These are phyloP conservation scores for Rhinocladiella similis DNA, from an alignment of 2,329 filamentous ascomycete genomes.

Conservation along the genomic window DNA sequence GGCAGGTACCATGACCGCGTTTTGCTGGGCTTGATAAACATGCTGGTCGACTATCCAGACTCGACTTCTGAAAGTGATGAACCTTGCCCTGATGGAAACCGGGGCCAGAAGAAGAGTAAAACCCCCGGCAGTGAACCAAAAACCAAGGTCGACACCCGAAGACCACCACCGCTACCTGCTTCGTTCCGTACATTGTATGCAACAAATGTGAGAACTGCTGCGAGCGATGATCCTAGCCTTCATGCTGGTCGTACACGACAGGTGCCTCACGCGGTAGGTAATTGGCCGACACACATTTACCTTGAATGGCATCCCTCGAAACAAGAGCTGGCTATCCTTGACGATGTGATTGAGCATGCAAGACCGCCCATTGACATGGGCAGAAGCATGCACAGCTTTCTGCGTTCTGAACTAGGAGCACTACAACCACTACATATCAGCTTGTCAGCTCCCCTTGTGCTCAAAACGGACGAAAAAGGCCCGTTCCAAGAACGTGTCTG, in stretches of 20 bases:
- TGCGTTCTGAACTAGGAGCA: slow-evolving; percentile 75
- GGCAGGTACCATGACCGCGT: slow-evolving; percentile 13
- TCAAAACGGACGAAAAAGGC: slow-evolving; percentile 71
- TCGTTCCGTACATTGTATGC: slow-evolving; percentile 90
- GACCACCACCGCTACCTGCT: slow-evolving; percentile 58
- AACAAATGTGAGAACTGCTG: slow-evolving; percentile 73
- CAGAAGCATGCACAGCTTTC: slow-evolving; percentile 54
- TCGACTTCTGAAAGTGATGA: slow-evolving; percentile 40
- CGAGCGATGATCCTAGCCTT: slow-evolving; percentile 76
- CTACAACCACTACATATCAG: slow-evolving; percentile 86
- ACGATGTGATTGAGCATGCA: slow-evolving; percentile 31
- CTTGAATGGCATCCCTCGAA: slow-evolving; percentile 72
- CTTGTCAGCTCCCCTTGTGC: slow-evolving; percentile 76
- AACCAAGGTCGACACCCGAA: slow-evolving; percentile 17
- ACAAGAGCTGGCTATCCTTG: slow-evolving; percentile 36
- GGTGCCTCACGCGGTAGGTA: slow-evolving; percentile 80
- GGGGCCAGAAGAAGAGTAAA: slow-evolving; percentile 17
- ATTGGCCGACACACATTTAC: slow-evolving; percentile 92
- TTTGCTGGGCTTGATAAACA: slow-evolving; percentile 6
- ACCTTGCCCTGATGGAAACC: slow-evolving; percentile 6
- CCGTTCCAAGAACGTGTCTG: slow-evolving; percentile 62
- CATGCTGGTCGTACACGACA: slow-evolving; percentile 82
- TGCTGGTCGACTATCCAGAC: slow-evolving; percentile 64
- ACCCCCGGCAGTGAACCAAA: slow-evolving; percentile 31
- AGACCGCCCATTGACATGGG: not conserved